Conservation (phyloP, 371 early-diverging fungal genomes). For the Saksenaea oblongispora region DNA sequence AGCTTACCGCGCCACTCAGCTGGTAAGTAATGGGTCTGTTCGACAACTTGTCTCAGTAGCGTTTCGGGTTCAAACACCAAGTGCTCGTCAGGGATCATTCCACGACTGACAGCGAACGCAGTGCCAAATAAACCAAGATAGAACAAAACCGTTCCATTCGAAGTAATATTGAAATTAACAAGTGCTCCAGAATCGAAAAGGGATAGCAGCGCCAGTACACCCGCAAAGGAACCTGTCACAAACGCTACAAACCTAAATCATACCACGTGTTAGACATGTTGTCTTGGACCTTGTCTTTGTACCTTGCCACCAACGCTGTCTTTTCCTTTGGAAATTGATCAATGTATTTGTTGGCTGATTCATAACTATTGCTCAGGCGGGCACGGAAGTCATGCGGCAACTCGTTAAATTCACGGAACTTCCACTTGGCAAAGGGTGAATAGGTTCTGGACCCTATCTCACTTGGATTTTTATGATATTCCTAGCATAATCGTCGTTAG, state of each 20-base stretch:
- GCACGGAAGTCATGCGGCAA: constrained; percentile 85
- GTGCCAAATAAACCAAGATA: constrained; percentile 91
- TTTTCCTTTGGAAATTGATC: constrained; percentile 89
- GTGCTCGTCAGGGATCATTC: constrained; percentile 84
- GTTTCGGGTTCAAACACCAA: constrained; percentile 81
- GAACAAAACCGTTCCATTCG: constrained; percentile 84
- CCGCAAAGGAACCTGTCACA: constrained; percentile 87
- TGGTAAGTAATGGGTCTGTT: constrained; percentile 92
- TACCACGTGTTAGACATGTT: neutral
- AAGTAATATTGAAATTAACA: constrained; percentile 87
- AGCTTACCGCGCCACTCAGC: constrained; percentile 80
- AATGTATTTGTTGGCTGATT: constrained; percentile 79
- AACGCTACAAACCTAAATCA: constrained; percentile 81
- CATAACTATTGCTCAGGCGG: constrained; percentile 75
- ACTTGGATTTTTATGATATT: constrained; percentile 87
- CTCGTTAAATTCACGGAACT: constrained; percentile 97
- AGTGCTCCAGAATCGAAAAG: constrained; percentile 87
- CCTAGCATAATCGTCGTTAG: constrained; percentile 42
- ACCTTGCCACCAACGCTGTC: constrained; percentile 77
- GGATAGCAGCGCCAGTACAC: constrained; percentile 79
- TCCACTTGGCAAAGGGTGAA: constrained; percentile 87
- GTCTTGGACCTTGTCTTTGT: constrained; percentile 5
- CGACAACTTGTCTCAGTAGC: constrained; percentile 73
- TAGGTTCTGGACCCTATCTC: constrained; percentile 81
- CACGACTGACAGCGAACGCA: constrained; percentile 79